Evolutionary conservation across 352 stramenopile genomes (phyloP).

Genomic region (Phytopythium cucurbitacearum): DNA sequence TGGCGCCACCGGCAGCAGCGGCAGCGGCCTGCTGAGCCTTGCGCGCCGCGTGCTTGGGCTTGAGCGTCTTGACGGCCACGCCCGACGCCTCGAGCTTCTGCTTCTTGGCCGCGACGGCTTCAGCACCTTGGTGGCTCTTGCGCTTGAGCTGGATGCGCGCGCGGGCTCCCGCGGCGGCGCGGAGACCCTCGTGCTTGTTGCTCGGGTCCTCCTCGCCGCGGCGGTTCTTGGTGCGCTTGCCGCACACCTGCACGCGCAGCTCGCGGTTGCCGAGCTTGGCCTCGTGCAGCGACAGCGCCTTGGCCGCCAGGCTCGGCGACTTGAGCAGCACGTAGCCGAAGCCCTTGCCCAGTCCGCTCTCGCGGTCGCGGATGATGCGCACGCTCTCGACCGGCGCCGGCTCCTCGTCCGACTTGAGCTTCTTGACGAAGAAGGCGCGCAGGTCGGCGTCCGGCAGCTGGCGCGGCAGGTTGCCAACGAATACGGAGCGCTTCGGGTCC

Average conservation of each 20-base stretch:
- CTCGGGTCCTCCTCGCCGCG: slow-evolving; percentile 43
- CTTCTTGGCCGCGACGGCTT: slow-evolving; percentile 10
- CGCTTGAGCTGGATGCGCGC: slow-evolving; percentile 67
- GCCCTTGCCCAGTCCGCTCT: slow-evolving; percentile 88
- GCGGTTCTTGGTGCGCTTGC: slow-evolving; percentile 84
- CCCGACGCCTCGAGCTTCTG: slow-evolving; percentile 23
- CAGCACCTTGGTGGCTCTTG: slow-evolving; percentile 12
- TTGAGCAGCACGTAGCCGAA: slow-evolving; percentile 90
- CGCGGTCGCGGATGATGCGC: slow-evolving; percentile 85
- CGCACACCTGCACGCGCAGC: slow-evolving; percentile 73
- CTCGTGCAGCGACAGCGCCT: slow-evolving; percentile 62
- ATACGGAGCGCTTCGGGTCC: slow-evolving; percentile 83
- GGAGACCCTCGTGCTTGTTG: slow-evolving; percentile 60
- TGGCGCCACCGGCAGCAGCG: slow-evolving; percentile 12
- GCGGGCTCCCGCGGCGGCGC: slow-evolving; percentile 44
- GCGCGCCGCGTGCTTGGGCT: slow-evolving; percentile 55
- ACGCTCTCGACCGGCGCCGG: slow-evolving; percentile 77
- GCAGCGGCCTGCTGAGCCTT: slow-evolving; percentile 34
- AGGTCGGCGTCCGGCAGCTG: slow-evolving; percentile 77
- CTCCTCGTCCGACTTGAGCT: slow-evolving; percentile 65
- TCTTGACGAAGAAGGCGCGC: slow-evolving; percentile 65
- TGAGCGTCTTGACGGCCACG: slow-evolving; percentile 38
- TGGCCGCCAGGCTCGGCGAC: slow-evolving; percentile 52
- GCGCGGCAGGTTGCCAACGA: slow-evolving; percentile 90
- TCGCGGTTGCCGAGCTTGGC: slow-evolving; percentile 68